Percentiles rank a stretch among this genome's conserved stretches.
Conservation (phyloP, 2,329 filamentous ascomycete species). For the Amauroascus niger region DNA sequence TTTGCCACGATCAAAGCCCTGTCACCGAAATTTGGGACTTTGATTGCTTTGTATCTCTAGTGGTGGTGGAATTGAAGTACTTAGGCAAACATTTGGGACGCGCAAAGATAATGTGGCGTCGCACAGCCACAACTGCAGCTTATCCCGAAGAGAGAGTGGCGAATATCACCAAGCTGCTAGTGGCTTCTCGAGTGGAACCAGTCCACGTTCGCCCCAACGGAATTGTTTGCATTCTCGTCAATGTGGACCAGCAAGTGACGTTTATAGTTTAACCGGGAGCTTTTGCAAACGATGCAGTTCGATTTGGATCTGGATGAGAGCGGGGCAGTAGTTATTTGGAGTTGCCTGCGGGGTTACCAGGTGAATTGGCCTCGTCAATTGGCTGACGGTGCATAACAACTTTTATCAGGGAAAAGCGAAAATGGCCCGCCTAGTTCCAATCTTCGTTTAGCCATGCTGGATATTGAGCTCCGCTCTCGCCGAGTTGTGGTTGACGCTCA, state of each 20-base stretch:
- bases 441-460: background rate
- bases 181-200: background rate
- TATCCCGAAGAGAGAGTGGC: background rate
- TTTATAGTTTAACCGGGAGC: background rate
- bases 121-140: background rate
- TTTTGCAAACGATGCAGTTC: constrained; percentile 2
- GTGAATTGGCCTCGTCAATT: background rate
- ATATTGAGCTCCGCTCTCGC: background rate
- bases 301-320: constrained; percentile 2
- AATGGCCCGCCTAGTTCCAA: background rate
- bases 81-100: background rate
- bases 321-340: background rate
- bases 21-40: too few relatives aligned
- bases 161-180: background rate
- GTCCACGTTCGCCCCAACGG: background rate
- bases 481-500: background rate
- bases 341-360: constrained; percentile 1
- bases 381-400: background rate
- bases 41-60: background rate
- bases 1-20: background rate
- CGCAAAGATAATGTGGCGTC: background rate
- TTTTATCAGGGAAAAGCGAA: too few relatives aligned
- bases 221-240: background rate
- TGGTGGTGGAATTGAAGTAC: background rate
- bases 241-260: background rate